These are phyloP conservation scores for Melastoma malabathricum DNA, from an alignment of 345 rosid genomes.

Conservation along the genomic window DNA sequence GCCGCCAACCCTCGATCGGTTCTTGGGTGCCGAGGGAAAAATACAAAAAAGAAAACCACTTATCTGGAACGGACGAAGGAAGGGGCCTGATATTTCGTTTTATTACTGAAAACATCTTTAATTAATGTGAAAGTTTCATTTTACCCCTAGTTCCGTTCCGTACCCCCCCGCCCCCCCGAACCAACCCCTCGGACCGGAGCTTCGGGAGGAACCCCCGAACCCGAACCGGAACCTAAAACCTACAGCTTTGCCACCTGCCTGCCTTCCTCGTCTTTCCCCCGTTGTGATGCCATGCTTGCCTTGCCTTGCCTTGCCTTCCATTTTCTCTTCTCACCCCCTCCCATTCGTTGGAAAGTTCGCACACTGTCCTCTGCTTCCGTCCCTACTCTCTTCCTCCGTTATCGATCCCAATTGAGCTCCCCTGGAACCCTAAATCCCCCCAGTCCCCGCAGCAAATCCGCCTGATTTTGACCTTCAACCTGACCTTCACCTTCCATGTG, in stretches of 20 bases:
- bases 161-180: not conserved
- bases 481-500: no score
- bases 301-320: no score
- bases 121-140: no score
- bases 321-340: constrained; percentile 3
- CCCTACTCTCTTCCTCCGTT: constrained; percentile 9
- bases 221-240: constrained; percentile 10
- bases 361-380: constrained; percentile 22
- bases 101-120: no score
- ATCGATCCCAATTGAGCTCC: constrained; percentile 8
- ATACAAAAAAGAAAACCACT: no score
- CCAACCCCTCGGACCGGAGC: not conserved
- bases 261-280: constrained; percentile 18
- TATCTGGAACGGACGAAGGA: no score
- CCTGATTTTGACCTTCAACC: not conserved
- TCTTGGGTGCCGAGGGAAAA: no score
- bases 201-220: constrained; percentile 8
- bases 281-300: no score
- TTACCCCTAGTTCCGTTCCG: not conserved
- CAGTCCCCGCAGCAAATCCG: constrained; percentile 16
- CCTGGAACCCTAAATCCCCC: constrained; percentile 21
- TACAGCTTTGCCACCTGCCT: no score
- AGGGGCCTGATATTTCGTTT: no score
- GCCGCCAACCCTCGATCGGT: not conserved
- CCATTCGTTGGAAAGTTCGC: constrained; percentile 50